phyloP scores from a whole-genome alignment of 2,329 filamentous ascomycete genomes.

The Hypoxylon rubiginosum region DNA sequence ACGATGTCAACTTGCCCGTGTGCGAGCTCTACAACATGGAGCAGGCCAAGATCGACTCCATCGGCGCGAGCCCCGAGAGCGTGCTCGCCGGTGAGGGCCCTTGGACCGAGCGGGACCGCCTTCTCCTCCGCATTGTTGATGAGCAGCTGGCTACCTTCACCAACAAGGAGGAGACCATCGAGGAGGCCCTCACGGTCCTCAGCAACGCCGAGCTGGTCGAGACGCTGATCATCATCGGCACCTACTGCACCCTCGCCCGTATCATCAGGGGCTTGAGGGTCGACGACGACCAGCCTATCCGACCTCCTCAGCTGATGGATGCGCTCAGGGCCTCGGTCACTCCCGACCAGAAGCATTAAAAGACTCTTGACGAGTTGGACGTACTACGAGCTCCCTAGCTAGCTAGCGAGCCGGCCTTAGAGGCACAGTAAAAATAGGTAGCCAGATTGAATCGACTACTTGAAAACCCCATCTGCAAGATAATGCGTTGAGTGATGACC shows the following conservation, averaged over 20 bases:
- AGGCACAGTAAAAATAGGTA: background rate
- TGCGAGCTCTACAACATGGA: conserved; percentile 6
- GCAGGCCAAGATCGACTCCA: conserved; percentile 1
- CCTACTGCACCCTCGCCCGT: conserved; percentile 6
- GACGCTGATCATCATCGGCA: conserved; percentile 8
- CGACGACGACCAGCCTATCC: conserved; percentile 7
- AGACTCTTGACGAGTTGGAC: background rate
- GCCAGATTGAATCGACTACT: background rate
- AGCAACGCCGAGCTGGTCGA: conserved; percentile 2
- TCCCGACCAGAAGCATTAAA: background rate
- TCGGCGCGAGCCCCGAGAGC: conserved; percentile 1
- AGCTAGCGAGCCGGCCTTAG: background rate
- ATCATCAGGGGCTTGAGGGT: conserved; percentile 7
- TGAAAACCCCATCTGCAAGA: background rate
- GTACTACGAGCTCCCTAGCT: background rate
- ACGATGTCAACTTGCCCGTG: conserved; percentile 5
- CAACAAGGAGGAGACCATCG: conserved; percentile 9
- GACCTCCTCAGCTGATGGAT: background rate
- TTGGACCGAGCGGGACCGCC: background rate
- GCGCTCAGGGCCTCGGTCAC: conserved; percentile 1
- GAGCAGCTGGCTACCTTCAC: conserved; percentile 7
- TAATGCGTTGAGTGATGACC: background rate
- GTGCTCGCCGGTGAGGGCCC: conserved; percentile 1
- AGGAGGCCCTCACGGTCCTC: conserved; percentile 3
- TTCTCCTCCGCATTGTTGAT: conserved; percentile 4